Evolutionary conservation across 2,329 filamentous ascomycete species (phyloP).

Genomic region (Aspergillus fijiensis): DNA sequence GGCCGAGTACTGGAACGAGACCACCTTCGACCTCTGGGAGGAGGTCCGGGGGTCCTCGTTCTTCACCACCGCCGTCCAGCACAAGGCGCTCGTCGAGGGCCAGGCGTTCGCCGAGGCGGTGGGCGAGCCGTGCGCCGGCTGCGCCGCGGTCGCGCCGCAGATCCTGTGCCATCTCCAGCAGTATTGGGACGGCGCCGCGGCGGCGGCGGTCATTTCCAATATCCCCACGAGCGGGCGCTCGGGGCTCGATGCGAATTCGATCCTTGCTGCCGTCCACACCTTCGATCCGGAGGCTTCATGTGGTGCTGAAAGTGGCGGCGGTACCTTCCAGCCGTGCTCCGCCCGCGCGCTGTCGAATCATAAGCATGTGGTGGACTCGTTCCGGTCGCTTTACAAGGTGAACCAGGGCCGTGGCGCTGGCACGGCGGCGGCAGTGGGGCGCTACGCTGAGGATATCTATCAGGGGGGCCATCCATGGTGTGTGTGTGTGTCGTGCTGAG

Average conservation of each 20-base stretch:
- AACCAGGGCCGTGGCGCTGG: conserved; percentile 26
- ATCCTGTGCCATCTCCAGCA: conserved; percentile 69
- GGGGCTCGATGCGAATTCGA: conserved; percentile 69
- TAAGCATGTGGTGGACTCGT: conserved; percentile 71
- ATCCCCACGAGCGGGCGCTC: conserved; percentile 58
- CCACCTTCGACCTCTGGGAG: conserved; percentile 75
- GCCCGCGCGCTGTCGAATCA: conserved; percentile 67
- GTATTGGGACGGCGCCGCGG: conserved; percentile 62
- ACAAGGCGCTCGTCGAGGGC: conserved; percentile 61
- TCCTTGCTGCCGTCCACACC: conserved; percentile 49
- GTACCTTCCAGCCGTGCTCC: conserved; percentile 74
- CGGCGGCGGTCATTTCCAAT: conserved; percentile 67
- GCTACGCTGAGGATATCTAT: conserved; percentile 70
- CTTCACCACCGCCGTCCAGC: conserved; percentile 69
- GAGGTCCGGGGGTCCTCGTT: conserved; percentile 73
- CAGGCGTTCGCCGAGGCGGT: conserved; percentile 62
- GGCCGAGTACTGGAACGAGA: conserved; percentile 45
- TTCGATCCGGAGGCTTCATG: conserved; percentile 28
- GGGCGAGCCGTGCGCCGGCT: conserved; percentile 58
- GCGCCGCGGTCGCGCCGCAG: conserved; percentile 61
- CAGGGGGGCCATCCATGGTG: conserved; percentile 75
- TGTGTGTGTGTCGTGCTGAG: conserved; percentile 43
- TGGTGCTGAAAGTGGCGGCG: conserved; percentile 16
- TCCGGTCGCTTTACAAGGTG: conserved; percentile 66
- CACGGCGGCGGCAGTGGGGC: conserved; percentile 48